phyloP scores from a whole-genome alignment of 176 grass and related monocot species.

The Aegilops speltoides region DNA sequence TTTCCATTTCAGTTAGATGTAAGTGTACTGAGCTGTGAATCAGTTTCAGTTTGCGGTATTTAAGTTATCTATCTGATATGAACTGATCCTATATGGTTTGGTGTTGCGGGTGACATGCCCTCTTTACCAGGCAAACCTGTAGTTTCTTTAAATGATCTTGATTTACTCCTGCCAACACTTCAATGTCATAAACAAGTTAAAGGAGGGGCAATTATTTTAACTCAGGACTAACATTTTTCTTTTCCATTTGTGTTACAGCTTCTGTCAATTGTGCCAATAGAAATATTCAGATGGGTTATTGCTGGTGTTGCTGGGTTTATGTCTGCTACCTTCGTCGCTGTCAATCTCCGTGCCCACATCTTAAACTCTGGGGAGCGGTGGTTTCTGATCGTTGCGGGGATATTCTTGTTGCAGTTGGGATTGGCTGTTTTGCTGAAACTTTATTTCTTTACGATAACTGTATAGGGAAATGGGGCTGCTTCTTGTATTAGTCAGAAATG shows the following conservation, averaged over 20 bases:
- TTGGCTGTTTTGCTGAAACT: slow-evolving; percentile 90
- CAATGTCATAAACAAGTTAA: background rate
- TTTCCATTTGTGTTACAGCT: slow-evolving; percentile 46
- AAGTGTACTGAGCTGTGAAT: background rate
- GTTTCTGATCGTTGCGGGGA: slow-evolving; percentile 85
- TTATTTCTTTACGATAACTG: slow-evolving; percentile 96
- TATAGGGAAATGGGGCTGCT: slow-evolving; percentile 43
- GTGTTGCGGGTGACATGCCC: background rate
- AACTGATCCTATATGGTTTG: background rate
- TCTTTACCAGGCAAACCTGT: background rate
- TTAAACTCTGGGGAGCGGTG: slow-evolving; percentile 86
- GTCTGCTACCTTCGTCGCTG: slow-evolving; percentile 93
- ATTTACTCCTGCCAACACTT: background rate
- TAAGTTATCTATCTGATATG: slow-evolving; percentile 2
- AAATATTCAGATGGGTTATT: slow-evolving; percentile 99
- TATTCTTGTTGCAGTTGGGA: slow-evolving; percentile 93
- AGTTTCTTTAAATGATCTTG: background rate
- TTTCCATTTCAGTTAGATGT: background rate
- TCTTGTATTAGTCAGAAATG: slow-evolving; percentile 43
- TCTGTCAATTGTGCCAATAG: slow-evolving; percentile 87
- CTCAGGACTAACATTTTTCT: slow-evolving; percentile 7
- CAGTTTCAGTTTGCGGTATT: background rate
- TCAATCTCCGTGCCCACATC: slow-evolving; percentile 91
- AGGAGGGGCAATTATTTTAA: background rate
- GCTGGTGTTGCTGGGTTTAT: slow-evolving; percentile 84